Evolutionary conservation across 2,329 filamentous ascomycete genomes (phyloP).

Genomic region (Alternaria ethzedia): DNA sequence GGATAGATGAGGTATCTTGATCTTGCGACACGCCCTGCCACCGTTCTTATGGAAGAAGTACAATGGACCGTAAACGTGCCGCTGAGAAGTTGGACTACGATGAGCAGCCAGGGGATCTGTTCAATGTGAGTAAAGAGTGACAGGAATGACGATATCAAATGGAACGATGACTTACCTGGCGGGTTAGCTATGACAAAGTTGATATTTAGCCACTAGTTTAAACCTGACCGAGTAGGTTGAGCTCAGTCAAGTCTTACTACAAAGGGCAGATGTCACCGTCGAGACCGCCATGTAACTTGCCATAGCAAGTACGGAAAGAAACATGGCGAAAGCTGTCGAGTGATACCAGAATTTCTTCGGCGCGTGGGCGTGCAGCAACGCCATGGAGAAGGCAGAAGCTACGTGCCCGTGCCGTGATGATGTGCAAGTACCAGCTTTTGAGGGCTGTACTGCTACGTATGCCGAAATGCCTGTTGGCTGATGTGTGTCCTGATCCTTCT

Average conservation of each 20-base stretch:
- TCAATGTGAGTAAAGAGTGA: neutral
- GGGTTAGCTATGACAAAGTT: neutral
- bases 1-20: neutral
- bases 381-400: neutral
- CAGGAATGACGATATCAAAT: accelerated
- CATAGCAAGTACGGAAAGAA: neutral
- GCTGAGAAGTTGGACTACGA: neutral
- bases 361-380: neutral
- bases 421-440: neutral
- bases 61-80: neutral
- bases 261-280: neutral
- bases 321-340: neutral
- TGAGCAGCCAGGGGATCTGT: neutral
- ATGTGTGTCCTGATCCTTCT: neutral
- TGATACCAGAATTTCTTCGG: neutral
- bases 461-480: neutral
- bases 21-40: neutral
- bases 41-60: neutral
- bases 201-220: neutral
- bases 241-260: neutral
- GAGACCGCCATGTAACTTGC: neutral
- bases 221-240: neutral
- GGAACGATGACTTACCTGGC: neutral
- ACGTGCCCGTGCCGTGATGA: neutral
- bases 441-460: neutral